A percentile compares a stretch with the other conserved stretches of the same genome.
These are phyloP conservation scores for Syzygium jambos DNA, from an alignment of 345 rosid genomes.

Conservation along the genomic window DNA sequence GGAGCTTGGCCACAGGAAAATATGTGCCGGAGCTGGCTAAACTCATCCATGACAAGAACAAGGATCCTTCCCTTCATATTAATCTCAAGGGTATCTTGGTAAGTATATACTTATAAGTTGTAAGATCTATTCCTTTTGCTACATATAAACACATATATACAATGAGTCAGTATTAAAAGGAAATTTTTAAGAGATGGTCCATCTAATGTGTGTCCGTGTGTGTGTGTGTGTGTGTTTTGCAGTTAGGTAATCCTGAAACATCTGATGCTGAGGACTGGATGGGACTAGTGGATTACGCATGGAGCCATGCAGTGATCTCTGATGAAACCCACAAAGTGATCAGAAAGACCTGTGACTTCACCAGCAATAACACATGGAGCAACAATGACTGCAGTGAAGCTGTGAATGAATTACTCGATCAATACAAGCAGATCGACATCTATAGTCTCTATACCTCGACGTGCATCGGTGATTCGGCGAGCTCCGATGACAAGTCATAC, in stretches of 20 bases:
- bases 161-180: background rate
- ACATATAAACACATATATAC: background rate
- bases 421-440: conserved; percentile 66
- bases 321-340: conserved; percentile 69
- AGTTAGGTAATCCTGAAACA: conserved; percentile 96
- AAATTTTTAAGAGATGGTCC: background rate
- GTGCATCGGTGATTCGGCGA: conserved; percentile 35
- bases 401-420: conserved; percentile 52
- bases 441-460: conserved; percentile 75
- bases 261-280: conserved; percentile 68
- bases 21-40: conserved; percentile 89
- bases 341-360: conserved; percentile 42
- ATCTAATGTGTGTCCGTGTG: background rate
- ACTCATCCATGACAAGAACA: conserved; percentile 52
- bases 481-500: conserved; percentile 1
- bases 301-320: conserved; percentile 92
- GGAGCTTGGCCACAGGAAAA: conserved; percentile 36
- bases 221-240: background rate
- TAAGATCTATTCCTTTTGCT: background rate
- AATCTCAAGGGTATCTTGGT: conserved; percentile 82
- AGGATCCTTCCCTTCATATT: conserved; percentile 38
- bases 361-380: conserved; percentile 52
- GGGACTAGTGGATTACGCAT: conserved; percentile 80
- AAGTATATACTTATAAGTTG: background rate
- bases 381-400: conserved; percentile 38